phyloP scores from a whole-genome alignment of 345 rosid species.

The Pugionium cornutum region DNA sequence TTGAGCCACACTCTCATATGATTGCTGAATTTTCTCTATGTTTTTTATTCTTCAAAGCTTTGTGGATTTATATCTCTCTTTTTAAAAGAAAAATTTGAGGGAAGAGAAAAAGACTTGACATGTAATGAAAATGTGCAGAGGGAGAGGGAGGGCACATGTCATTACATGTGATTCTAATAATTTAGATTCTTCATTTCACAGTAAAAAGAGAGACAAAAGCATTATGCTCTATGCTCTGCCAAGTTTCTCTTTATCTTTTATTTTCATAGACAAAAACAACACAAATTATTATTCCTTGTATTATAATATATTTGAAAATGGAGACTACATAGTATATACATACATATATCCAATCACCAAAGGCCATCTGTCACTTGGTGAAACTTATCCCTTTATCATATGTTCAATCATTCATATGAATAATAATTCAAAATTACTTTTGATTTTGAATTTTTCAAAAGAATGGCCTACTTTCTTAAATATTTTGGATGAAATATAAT shows the following conservation, averaged over 20 bases:
- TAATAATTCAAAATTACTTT: too few species aligned
- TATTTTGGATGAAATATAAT: too few species aligned
- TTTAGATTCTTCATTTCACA: constrained; percentile 40
- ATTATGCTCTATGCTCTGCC: constrained; percentile 34
- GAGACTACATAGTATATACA: background rate
- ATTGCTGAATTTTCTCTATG: constrained; percentile 21
- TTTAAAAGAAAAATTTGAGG: background rate
- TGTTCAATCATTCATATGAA: constrained; percentile 10
- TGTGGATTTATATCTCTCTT: constrained; percentile 10
- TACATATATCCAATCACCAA: constrained; percentile 4
- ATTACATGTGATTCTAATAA: constrained; percentile 46
- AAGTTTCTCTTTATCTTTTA: constrained; percentile 30
- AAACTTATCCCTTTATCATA: constrained; percentile 17
- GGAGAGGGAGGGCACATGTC: constrained; percentile 40
- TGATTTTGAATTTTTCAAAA: too few species aligned
- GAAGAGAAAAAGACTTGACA: constrained; percentile 39
- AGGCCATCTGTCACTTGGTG: constrained; percentile 6
- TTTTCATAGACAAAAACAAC: background rate
- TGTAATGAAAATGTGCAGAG: constrained; percentile 39
- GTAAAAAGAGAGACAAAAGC: constrained; percentile 36
- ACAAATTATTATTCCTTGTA: constrained; percentile 10
- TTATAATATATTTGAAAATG: background rate
- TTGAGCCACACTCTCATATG: constrained; percentile 40
- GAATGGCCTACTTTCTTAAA: too few species aligned
- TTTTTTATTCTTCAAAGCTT: constrained; percentile 5